Percentiles rank a stretch among this genome's conserved stretches.
These are phyloP conservation scores for Fusarium sp. DNA, from an alignment of 2,329 filamentous ascomycete species.

Conservation along the genomic window DNA sequence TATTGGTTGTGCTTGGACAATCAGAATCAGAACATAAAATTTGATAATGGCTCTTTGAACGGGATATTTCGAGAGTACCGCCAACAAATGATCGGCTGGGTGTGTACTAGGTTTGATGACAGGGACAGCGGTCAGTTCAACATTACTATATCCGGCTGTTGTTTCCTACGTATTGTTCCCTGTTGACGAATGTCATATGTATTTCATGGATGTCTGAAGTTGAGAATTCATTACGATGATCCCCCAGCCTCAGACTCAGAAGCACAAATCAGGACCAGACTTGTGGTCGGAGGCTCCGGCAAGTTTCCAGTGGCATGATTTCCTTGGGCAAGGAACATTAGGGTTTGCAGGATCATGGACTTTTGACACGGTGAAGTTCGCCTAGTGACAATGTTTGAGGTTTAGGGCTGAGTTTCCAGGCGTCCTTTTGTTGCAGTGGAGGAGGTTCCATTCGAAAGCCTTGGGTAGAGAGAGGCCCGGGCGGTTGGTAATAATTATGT, in stretches of 20 bases:
- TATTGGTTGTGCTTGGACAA: neutral
- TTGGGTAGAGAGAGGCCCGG: neutral
- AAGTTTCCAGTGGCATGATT: neutral
- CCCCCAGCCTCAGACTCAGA: neutral
- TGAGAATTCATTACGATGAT: neutral
- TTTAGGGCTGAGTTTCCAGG: slow-evolving; percentile 4
- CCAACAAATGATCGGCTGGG: neutral
- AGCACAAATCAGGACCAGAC: slow-evolving; percentile 1
- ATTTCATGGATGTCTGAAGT: neutral
- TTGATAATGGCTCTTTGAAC: slow-evolving; percentile 8
- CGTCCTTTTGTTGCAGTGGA: neutral
- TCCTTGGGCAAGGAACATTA: neutral
- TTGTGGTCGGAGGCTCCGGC: neutral
- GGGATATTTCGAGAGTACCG: neutral
- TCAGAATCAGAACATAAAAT: neutral
- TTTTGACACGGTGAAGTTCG: neutral
- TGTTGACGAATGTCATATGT: slow-evolving; percentile 14
- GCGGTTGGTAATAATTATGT: slow-evolving; percentile 9
- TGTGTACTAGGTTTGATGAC: neutral
- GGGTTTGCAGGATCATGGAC: neutral
- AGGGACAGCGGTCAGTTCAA: slow-evolving; percentile 18
- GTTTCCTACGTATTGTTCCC: slow-evolving; percentile 1
- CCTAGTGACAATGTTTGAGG: slow-evolving; percentile 1
- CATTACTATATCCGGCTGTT: slow-evolving; percentile 1
- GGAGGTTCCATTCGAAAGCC: neutral